Base-by-base conservation (phyloP, 1,139 yeast species). In the Entelexis paramagnoliae region DNA sequence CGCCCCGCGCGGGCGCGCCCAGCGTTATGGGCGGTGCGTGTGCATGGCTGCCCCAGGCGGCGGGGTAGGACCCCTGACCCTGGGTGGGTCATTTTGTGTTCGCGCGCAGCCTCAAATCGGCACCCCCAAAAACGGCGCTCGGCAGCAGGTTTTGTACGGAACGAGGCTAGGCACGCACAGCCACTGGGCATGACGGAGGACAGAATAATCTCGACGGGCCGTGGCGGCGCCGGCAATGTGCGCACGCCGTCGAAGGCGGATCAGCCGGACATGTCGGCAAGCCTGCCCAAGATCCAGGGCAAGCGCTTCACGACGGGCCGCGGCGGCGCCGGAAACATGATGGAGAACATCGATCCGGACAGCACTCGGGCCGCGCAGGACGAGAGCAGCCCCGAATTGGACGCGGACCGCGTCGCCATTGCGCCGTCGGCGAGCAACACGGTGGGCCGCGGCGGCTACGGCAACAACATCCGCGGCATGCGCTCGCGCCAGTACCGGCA, bases 211-310 rank as follows among this genome's bases (percentile, higher is more conserved):
- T 77, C 83, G n/a, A 81, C 87, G 0, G 91, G 91, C 11, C 73
- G 93, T 58, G 93, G 93, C 11, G 91, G 93, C 4, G 84, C 85
- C 0, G 91, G 91, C 9, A 83, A 83, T 63, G 79, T 83, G 53
- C 75, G 58, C 59, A 71, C 45, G 13, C 16, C 52, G 13, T 43
- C 46, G 24, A 42, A 48, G 34, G 46, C n/a, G 22, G 55, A 57
- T 34, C 42, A n/a, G 22, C 50, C 42, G 4, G 53, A 45, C 11
- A 19, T 13, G n/a, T 30, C 43, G 35, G 52, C 33, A 9, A 43
- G 39, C 30, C 45, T 83, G 20, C 91, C 89, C 20, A 76, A 71
- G 59, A 69, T 83, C 51, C 68, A 73, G 48, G 77, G 79, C 36
- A 75, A 77, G 28, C 75, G 76, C 35, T 78, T 79, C 60, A 75